A percentile compares a stretch with the other conserved stretches of the same genome.
phyloP scores from a whole-genome alignment of 148 eudicot genomes.

The Amaranthus hypochondriacus region DNA sequence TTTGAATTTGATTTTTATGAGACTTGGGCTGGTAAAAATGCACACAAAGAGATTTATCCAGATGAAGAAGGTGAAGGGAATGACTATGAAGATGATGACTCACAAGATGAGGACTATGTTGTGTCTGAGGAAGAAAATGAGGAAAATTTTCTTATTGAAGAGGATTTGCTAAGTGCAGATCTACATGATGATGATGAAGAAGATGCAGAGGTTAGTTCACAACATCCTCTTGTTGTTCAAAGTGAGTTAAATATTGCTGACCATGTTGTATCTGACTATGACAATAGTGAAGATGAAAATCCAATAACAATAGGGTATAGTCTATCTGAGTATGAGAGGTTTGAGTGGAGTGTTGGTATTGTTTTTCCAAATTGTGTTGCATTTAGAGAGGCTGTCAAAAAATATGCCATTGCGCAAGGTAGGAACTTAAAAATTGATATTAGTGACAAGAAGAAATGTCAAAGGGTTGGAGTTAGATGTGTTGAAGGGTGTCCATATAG shows the following conservation, averaged over 20 bases:
- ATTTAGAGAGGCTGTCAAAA: background rate
- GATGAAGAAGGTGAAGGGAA: too few species aligned
- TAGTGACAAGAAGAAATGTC: background rate
- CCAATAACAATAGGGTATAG: background rate
- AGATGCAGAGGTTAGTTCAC: background rate
- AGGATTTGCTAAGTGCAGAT: background rate
- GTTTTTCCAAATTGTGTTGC: background rate
- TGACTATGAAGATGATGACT: too few species aligned
- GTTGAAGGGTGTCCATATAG: too few species aligned
- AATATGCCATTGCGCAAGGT: background rate
- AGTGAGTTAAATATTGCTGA: background rate
- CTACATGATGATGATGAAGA: background rate
- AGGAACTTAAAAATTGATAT: background rate
- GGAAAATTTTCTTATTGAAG: too few species aligned
- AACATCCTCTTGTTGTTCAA: background rate
- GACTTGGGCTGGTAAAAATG: too few species aligned
- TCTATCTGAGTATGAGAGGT: background rate
- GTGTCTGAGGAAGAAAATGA: too few species aligned
- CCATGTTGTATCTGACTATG: background rate
- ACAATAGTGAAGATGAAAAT: background rate
- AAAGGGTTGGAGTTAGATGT: background rate
- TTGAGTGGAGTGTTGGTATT: slow-evolving; percentile 3
- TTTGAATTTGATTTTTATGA: too few species aligned
- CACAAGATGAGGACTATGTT: too few species aligned
- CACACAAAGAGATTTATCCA: too few species aligned